Evolutionary conservation across 768 basidiomycete genomes (phyloP), one percentile per base, ranked within the genome.

Genomic region (Tephrocybe sp.): DNA sequence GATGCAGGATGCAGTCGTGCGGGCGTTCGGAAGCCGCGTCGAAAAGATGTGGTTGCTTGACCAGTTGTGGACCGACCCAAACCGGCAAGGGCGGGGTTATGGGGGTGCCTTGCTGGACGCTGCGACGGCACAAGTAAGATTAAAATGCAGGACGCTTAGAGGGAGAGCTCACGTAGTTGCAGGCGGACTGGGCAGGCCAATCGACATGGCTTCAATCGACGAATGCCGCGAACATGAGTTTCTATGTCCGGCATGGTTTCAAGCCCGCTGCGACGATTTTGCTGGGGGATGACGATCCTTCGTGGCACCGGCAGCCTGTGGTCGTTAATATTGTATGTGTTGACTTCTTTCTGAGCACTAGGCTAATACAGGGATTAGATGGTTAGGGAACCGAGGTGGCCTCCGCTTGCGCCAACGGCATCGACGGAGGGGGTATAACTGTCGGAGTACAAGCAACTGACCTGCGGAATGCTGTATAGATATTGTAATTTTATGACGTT

Each of bases 41-140:
- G 56, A 65, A 22, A 47, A 62, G 15, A 71, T 69, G 69, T 58
- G 64, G 27, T 63, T 61, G 27, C 43, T 71, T 9, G 56, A 63
- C 15, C 36, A 61, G 7, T 41, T 72, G 19, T 62, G 60, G 40
- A 67, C 66, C 11, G 63, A 60, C 15, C 67, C 63, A 1, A 45
- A 26, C 12, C 30, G 45, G 32, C 69, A 67, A 49, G 60, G 66
- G 2, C 56, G 48, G 15, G 69, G 71, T 0, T 67, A 66, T 40
- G 69, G 65, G 9, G 52, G 60, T 15, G 62, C 64, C 19, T 55
- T 72, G 11, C 42, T 72, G 9, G 56, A 66, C 11, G 47, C 61
- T 0, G 43, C 63, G 12, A 60, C 56, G 4, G 45, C 54, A 3
- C 35, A 59, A 37, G 70, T 69, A 38, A 45, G 60, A 35, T 37